Conservation (phyloP, 2,329 filamentous ascomycete genomes). For the Venturia nashicola region DNA sequence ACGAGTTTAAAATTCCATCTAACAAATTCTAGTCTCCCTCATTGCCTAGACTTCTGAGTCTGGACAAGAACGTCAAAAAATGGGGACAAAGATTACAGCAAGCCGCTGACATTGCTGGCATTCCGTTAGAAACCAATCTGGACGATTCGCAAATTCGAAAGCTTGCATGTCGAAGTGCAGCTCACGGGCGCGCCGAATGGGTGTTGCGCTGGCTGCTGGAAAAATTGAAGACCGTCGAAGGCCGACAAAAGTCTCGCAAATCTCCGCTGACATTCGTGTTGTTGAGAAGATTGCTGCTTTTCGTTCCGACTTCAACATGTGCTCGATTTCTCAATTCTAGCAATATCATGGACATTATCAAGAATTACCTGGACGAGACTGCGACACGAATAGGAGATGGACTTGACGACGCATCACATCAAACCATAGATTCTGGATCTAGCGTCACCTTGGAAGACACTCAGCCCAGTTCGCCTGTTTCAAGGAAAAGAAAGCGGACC, state of each 20-base stretch:
- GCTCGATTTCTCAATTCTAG: constrained; percentile 61
- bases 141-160: constrained; percentile 6
- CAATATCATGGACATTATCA: constrained; percentile 53
- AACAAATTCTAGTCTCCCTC: constrained; percentile 15
- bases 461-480: not conserved
- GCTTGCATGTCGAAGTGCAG: constrained; percentile 16
- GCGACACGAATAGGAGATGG: not conserved
- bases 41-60: constrained; percentile 25
- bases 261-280: constrained; percentile 44
- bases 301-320: constrained; percentile 57
- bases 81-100: constrained; percentile 28
- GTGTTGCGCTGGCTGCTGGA: constrained; percentile 54
- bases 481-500: not conserved
- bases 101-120: constrained; percentile 27
- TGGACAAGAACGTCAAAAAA: constrained; percentile 25
- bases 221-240: constrained; percentile 36
- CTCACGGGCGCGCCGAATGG: constrained; percentile 46
- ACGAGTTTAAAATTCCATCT: not conserved
- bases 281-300: constrained; percentile 45
- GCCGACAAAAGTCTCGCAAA: constrained; percentile 27
- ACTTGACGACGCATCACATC: not conserved
- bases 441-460: not conserved
- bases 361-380: constrained; percentile 50
- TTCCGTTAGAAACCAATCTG: constrained; percentile 20
- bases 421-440: not conserved